Evolutionary conservation across 768 basidiomycete species (phyloP).

Genomic region (Leccinum olivaceopallidum): DNA sequence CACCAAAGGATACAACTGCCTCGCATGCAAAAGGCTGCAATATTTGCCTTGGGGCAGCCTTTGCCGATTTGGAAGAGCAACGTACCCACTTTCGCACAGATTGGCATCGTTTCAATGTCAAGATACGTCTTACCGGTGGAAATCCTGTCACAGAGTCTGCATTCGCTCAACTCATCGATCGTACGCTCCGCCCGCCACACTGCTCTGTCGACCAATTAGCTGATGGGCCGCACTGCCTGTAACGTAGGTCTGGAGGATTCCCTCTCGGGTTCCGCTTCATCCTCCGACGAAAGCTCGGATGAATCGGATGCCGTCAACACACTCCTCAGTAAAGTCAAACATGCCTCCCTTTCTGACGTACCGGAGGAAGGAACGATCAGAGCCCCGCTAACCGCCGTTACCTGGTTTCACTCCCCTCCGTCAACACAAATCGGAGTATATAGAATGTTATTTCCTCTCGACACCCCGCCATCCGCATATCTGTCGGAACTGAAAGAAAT

Average conservation of each 20-base stretch:
- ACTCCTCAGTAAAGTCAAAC: slow-evolving; percentile 64
- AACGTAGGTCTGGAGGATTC: slow-evolving; percentile 76
- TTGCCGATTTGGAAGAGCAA: slow-evolving; percentile 79
- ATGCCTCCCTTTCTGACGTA: slow-evolving; percentile 45
- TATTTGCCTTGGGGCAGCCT: slow-evolving; percentile 67
- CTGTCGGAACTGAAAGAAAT: slow-evolving; percentile 63
- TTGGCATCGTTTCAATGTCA: slow-evolving; percentile 99
- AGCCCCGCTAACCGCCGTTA: slow-evolving; percentile 62
- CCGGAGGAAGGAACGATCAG: slow-evolving; percentile 41
- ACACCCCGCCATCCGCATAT: slow-evolving; percentile 44
- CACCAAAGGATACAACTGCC: slow-evolving; percentile 28
- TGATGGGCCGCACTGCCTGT: background rate
- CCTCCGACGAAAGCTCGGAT: slow-evolving; percentile 51
- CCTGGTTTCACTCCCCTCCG: slow-evolving; percentile 90
- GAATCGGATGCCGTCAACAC: slow-evolving; percentile 67
- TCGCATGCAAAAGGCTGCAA: slow-evolving; percentile 57
- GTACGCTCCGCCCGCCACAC: slow-evolving; percentile 42
- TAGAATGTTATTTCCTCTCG: slow-evolving; percentile 64
- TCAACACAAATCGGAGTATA: slow-evolving; percentile 91
- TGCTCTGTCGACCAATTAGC: background rate
- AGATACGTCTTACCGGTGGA: slow-evolving; percentile 67
- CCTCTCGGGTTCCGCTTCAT: slow-evolving; percentile 88
- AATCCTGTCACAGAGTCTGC: slow-evolving; percentile 64
- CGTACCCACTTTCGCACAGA: slow-evolving; percentile 88
- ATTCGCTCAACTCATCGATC: slow-evolving; percentile 79